These are phyloP conservation scores for Nematocida ironsii DNA, from an alignment of 371 early-diverging fungal genomes.

Conservation along the genomic window DNA sequence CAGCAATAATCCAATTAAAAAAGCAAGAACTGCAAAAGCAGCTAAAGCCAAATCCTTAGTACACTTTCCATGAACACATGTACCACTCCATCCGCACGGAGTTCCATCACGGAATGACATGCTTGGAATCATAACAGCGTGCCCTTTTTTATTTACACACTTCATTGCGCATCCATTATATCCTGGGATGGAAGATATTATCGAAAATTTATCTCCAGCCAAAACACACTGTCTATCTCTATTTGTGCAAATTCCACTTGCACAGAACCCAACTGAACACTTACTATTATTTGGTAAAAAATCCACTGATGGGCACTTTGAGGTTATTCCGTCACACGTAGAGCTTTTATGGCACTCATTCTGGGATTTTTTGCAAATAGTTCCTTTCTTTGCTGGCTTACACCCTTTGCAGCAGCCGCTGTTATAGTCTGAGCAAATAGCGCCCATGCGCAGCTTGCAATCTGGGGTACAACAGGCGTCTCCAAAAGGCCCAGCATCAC, in stretches of 20 bases:
- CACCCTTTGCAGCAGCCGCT: constrained; percentile 52
- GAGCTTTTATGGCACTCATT: constrained; percentile 51
- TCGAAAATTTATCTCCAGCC: constrained; percentile 28
- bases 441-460: constrained; percentile 46
- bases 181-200: constrained; percentile 27
- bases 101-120: constrained; percentile 48
- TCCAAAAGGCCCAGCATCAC: constrained; percentile 58
- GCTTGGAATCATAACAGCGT: neutral
- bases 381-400: constrained; percentile 29
- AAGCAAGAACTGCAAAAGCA: constrained; percentile 22
- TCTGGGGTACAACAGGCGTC: constrained; percentile 53
- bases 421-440: constrained; percentile 48
- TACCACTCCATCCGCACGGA: constrained; percentile 57
- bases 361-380: constrained; percentile 19
- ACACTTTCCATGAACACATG: constrained; percentile 38
- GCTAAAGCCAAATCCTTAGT: constrained; percentile 34
- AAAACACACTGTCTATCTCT: constrained; percentile 43
- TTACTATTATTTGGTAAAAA: constrained; percentile 24
- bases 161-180: constrained; percentile 55
- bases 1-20: constrained; percentile 34
- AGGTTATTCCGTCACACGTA: constrained; percentile 36
- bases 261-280: constrained; percentile 48
- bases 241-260: constrained; percentile 48
- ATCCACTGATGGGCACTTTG: constrained; percentile 4
- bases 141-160: constrained; percentile 44